Conservation (phyloP, 2,329 filamentous ascomycete genomes). For the Bretziella fagacearum region DNA sequence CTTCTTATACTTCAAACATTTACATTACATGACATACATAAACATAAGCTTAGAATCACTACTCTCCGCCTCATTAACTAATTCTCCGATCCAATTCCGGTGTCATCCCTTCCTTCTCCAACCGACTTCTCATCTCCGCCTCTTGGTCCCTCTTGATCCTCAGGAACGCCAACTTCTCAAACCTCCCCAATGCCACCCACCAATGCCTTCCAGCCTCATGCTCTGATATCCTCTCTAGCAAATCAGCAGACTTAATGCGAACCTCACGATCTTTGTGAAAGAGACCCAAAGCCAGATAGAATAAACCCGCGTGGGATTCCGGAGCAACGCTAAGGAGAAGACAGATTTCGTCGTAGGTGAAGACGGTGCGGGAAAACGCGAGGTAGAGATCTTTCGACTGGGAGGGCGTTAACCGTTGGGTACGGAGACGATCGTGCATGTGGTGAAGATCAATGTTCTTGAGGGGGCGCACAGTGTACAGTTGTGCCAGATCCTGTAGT, state of each 20-base stretch:
- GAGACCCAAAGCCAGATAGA: conserved; percentile 77
- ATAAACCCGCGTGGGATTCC: conserved; percentile 73
- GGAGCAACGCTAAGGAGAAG: conserved; percentile 68
- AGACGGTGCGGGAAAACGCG: conserved; percentile 56
- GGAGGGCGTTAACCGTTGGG: conserved; percentile 56
- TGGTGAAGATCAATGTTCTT: conserved; percentile 78
- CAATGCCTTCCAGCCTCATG: conserved; percentile 89
- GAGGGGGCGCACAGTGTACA: conserved; percentile 49
- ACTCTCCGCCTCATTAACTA: conserved; percentile 30
- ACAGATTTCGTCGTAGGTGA: conserved; percentile 70
- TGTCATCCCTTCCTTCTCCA: conserved; percentile 26
- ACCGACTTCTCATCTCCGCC: conserved; percentile 30
- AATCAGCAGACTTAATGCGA: conserved; percentile 55
- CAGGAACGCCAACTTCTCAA: conserved; percentile 73
- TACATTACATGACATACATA: neutral
- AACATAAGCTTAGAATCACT: neutral
- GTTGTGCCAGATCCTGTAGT: conserved; percentile 43
- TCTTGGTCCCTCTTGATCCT: conserved; percentile 55
- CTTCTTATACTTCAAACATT: neutral
- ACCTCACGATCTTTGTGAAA: conserved; percentile 81
- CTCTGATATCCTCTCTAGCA: conserved; percentile 65
- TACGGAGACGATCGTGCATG: conserved; percentile 77
- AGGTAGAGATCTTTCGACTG: conserved; percentile 76
- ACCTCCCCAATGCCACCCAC: conserved; percentile 72
- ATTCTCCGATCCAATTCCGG: conserved; percentile 30